Evolutionary conservation across 2,329 filamentous ascomycete genomes (phyloP).

Genomic region (Penicillium sp.): DNA sequence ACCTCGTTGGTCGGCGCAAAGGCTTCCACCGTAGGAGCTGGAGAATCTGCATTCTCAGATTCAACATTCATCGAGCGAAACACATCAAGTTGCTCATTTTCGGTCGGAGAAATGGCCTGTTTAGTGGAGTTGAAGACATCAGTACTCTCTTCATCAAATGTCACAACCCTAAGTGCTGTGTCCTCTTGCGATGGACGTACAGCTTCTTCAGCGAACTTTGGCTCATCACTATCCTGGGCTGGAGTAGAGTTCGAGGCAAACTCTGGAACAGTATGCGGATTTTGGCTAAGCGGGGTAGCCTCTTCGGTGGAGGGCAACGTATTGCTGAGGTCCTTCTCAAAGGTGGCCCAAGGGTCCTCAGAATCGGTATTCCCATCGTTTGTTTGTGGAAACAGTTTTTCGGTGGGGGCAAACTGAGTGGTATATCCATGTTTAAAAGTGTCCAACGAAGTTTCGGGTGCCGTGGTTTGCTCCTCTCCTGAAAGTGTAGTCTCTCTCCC

Average conservation of each 20-base stretch:
- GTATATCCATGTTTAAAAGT: background rate
- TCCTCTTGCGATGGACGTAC: background rate
- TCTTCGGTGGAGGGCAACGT: background rate
- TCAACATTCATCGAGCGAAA: background rate
- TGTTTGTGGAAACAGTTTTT: background rate
- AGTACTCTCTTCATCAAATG: background rate
- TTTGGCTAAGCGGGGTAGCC: background rate
- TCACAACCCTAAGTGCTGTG: background rate
- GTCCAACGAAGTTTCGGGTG: background rate
- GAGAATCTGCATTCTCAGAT: background rate
- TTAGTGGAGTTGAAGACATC: background rate
- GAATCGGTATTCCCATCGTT: background rate
- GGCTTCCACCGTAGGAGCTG: background rate
- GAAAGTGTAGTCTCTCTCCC: background rate
- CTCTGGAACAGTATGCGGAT: background rate
- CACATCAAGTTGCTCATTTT: background rate
- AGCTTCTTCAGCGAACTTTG: background rate
- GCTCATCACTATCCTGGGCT: background rate
- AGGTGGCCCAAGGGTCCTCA: background rate
- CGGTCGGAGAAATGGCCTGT: background rate
- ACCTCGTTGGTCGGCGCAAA: conserved; percentile 2
- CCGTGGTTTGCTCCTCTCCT: background rate
- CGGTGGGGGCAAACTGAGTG: background rate
- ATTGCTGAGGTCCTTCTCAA: background rate
- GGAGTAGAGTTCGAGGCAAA: background rate